Evolutionary conservation across 2,329 filamentous ascomycete genomes (phyloP).

Genomic region (Fusarium goolgardi): DNA sequence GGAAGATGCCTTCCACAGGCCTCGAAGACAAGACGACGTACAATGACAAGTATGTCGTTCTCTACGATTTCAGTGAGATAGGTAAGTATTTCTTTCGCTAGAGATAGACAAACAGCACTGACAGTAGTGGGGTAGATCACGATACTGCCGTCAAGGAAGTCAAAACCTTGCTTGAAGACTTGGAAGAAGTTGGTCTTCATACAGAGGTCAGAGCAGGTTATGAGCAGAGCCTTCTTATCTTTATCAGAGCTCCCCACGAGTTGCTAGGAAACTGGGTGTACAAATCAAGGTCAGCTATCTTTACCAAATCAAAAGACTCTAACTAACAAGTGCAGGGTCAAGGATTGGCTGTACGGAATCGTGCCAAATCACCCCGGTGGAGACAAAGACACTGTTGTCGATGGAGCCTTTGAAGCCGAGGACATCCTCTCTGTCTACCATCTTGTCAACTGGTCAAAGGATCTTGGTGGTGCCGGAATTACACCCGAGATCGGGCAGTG

Average conservation of each 20-base stretch:
- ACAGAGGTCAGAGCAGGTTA: slow-evolving; percentile 78
- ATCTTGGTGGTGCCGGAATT: slow-evolving; percentile 71
- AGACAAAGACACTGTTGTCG: slow-evolving; percentile 63
- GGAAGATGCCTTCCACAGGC: slow-evolving; percentile 18
- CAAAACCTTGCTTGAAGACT: slow-evolving; percentile 64
- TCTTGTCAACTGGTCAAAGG: slow-evolving; percentile 68
- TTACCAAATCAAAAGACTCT: not conserved
- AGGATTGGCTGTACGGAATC: slow-evolving; percentile 80
- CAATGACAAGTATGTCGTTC: slow-evolving; percentile 57
- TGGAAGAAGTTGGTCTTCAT: slow-evolving; percentile 72
- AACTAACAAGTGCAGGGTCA: slow-evolving; percentile 62
- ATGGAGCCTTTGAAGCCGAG: slow-evolving; percentile 69
- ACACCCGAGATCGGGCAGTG: slow-evolving; percentile 68
- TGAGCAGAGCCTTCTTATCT: slow-evolving; percentile 74
- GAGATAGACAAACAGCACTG: rapidly evolving
- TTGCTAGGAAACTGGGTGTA: slow-evolving; percentile 74
- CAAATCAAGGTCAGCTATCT: slow-evolving; percentile 66
- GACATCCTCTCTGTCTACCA: slow-evolving; percentile 77
- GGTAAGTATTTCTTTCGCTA: slow-evolving; percentile 39
- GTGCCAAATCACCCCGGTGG: slow-evolving; percentile 70
- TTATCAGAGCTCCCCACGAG: slow-evolving; percentile 71
- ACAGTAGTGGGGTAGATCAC: slow-evolving; percentile 43
- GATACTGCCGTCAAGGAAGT: slow-evolving; percentile 52
- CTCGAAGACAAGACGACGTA: slow-evolving; percentile 36
- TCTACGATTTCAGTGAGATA: slow-evolving; percentile 53